A percentile compares a stretch with the other conserved stretches of the same genome.
These are phyloP conservation scores for Paragyromitra xinjiangensis DNA, from an alignment of 495 filamentous ascomycete genomes.

Conservation along the genomic window DNA sequence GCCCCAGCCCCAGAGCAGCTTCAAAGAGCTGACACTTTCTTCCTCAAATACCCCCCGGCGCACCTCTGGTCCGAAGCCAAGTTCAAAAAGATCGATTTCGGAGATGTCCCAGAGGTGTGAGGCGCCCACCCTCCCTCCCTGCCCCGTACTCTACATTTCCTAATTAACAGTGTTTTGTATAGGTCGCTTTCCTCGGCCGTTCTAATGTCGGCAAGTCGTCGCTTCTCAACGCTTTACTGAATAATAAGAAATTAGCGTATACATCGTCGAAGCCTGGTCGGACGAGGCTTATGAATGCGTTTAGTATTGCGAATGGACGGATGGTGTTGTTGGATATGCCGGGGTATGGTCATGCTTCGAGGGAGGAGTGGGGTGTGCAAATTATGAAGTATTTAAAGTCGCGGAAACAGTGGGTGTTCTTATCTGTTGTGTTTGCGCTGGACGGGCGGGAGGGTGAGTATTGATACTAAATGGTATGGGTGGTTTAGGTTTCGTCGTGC, in stretches of 20 bases:
- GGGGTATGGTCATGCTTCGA: slow-evolving; percentile 84
- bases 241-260: slow-evolving; percentile 65
- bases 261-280: slow-evolving; percentile 77
- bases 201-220: slow-evolving; percentile 94
- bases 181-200: slow-evolving; percentile 80
- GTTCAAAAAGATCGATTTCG: slow-evolving; percentile 72
- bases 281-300: slow-evolving; percentile 85
- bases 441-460: neutral
- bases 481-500: slow-evolving; percentile 70
- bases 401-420: slow-evolving; percentile 68
- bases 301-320: slow-evolving; percentile 71
- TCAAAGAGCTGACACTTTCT: slow-evolving; percentile 68
- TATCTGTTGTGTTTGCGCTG: neutral
- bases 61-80: slow-evolving; percentile 76
- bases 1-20: slow-evolving; percentile 66
- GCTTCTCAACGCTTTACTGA: slow-evolving; percentile 83
- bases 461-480: slow-evolving; percentile 1
- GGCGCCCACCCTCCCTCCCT: neutral
- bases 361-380: slow-evolving; percentile 81
- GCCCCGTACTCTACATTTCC: neutral
- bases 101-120: slow-evolving; percentile 69
- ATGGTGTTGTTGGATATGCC: slow-evolving; percentile 87
- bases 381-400: slow-evolving; percentile 82
- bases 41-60: slow-evolving; percentile 67
- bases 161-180: slow-evolving; percentile 59